A percentile compares a stretch with the other conserved stretches of the same genome.
These are phyloP conservation scores for Globisporangium viniferum DNA, from an alignment of 352 stramenopile genomes.

Conservation along the genomic window DNA sequence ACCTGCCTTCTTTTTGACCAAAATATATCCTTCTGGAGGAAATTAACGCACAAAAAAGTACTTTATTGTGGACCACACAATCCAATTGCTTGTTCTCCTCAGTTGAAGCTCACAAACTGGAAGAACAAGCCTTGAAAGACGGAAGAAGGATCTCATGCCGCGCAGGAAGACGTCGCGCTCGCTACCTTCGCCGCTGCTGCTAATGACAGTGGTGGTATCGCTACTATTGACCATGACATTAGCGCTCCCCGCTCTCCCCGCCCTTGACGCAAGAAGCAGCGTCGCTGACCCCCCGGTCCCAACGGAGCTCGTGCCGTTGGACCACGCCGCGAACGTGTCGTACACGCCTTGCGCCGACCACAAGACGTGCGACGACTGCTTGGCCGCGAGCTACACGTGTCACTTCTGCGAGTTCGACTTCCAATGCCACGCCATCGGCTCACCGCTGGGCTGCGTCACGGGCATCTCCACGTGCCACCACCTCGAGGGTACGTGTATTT, in stretches of 20 bases:
- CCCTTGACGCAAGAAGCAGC: neutral
- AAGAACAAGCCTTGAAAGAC: neutral
- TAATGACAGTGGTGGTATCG: neutral
- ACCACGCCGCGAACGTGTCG: constrained; percentile 10
- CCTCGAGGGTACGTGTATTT: constrained; percentile 45
- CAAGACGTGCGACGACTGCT: constrained; percentile 74
- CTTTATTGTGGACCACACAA: no score
- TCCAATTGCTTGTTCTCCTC: no score
- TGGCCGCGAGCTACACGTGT: constrained; percentile 70
- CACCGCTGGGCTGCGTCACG: constrained; percentile 52
- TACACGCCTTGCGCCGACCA: constrained; percentile 35
- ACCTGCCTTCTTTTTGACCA: no score
- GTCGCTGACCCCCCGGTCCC: neutral
- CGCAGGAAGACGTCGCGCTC: neutral
- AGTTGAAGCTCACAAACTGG: constrained; percentile 1
- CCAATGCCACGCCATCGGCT: constrained; percentile 79
- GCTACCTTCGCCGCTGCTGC: neutral
- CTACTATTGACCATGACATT: neutral
- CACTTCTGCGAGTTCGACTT: constrained; percentile 86
- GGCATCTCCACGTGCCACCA: constrained; percentile 82
- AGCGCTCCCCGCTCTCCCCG: no score
- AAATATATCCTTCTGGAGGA: no score
- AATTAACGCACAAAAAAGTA: no score
- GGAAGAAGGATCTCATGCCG: neutral
- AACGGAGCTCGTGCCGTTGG: constrained; percentile 1